phyloP scores from a whole-genome alignment of 257 asterid genomes.

The Solanum sparsipilum region DNA sequence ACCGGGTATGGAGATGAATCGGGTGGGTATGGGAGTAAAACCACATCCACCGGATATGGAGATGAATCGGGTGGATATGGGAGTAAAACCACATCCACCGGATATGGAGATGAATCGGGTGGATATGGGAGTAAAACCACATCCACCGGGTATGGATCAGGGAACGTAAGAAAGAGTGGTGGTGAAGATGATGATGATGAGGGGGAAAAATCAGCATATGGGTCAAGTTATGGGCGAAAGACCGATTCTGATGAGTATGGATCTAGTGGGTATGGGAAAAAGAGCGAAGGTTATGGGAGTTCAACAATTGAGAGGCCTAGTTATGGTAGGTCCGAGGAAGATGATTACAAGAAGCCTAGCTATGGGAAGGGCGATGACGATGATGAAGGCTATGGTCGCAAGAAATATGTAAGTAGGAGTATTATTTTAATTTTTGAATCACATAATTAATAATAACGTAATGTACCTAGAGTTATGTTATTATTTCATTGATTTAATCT shows the following conservation, averaged over 20 bases:
- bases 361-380: constrained; percentile 35
- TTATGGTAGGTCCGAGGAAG: constrained; percentile 23
- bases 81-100: not conserved
- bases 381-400: constrained; percentile 43
- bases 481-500: not conserved
- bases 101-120: not conserved
- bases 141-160: not conserved
- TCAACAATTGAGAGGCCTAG: constrained; percentile 2
- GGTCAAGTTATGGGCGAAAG: not conserved
- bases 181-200: not conserved
- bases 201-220: constrained; percentile 11
- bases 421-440: not conserved
- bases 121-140: not conserved
- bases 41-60: not conserved
- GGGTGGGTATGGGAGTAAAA: not conserved
- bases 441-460: not conserved
- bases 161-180: not conserved
- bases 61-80: not conserved
- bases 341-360: constrained; percentile 41
- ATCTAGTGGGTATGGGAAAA: constrained; percentile 13
- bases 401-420: constrained; percentile 48
- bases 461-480: too few species aligned
- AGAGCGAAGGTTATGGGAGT: not conserved
- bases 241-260: not conserved
- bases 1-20: not conserved